These are phyloP conservation scores for Eucalyptus caleyi DNA, from an alignment of 345 rosid species.

Conservation along the genomic window DNA sequence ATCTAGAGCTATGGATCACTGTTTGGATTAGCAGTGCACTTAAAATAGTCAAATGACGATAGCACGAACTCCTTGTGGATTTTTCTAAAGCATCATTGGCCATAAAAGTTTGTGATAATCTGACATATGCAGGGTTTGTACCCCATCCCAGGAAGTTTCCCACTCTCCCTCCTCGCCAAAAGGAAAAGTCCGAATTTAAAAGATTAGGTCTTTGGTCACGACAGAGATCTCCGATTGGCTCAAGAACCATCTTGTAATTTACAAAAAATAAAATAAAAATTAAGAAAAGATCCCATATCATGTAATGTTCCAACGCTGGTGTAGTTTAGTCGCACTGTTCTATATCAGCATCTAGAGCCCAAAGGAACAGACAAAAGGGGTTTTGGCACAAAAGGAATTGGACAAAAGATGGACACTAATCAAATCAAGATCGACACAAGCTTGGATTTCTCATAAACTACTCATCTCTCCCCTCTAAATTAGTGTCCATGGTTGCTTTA, in stretches of 20 bases:
- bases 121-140: not conserved
- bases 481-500: not conserved
- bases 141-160: not conserved
- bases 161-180: not conserved
- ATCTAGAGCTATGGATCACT: not conserved
- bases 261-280: not conserved
- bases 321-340: constrained; percentile 16
- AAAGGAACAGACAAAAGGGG: not conserved
- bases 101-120: not conserved
- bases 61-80: too few relatives aligned
- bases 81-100: not conserved
- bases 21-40: not conserved
- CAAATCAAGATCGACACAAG: not conserved
- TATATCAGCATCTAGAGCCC: constrained; percentile 5
- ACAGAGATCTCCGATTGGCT: not conserved
- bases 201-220: not conserved
- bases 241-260: not conserved
- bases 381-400: not conserved
- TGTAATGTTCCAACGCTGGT: constrained; percentile 28
- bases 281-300: not conserved
- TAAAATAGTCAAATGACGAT: not conserved
- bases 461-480: not conserved
- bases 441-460: not conserved
- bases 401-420: not conserved
- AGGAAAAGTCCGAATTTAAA: not conserved